Evolutionary conservation across 2,329 filamentous ascomycete genomes (phyloP).

Genomic region (Cladophialophora yegresii): DNA sequence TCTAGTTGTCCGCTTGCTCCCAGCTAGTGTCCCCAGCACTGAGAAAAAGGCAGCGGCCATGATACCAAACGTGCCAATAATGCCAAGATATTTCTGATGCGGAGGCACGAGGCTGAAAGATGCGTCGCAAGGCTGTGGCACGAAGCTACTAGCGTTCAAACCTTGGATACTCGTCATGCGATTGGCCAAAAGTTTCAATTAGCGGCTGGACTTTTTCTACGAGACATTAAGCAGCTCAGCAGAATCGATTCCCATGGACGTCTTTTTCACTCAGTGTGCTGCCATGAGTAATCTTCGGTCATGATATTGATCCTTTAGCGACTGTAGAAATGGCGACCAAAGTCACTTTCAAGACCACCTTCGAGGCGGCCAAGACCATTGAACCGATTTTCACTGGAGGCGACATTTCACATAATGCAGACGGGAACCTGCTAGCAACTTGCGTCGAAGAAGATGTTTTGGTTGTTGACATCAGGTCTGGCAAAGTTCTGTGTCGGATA

Average conservation of each 20-base stretch:
- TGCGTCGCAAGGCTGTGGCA: slow-evolving; percentile 1
- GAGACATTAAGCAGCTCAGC: neutral
- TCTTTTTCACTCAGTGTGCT: neutral
- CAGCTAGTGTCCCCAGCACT: too few species aligned
- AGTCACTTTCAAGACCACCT: slow-evolving; percentile 69
- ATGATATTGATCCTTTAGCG: neutral
- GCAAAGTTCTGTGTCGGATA: slow-evolving; percentile 77
- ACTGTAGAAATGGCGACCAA: slow-evolving; percentile 54
- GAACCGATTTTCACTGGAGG: slow-evolving; percentile 94
- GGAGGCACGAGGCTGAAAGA: neutral
- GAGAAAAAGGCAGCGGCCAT: too few species aligned
- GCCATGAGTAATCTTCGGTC: neutral
- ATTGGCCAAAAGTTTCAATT: neutral
- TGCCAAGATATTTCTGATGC: neutral
- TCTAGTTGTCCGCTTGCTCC: too few species aligned
- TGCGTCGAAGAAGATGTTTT: slow-evolving; percentile 90
- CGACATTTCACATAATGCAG: slow-evolving; percentile 77
- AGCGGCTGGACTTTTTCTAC: neutral
- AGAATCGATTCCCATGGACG: neutral
- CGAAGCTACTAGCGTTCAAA: neutral
- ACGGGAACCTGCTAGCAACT: slow-evolving; percentile 79
- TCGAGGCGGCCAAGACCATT: slow-evolving; percentile 78
- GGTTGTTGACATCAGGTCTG: slow-evolving; percentile 79
- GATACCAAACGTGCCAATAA: neutral
- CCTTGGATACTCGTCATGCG: neutral